Evolutionary conservation across 139 green algal genomes (phyloP).

Genomic region (Tetratostichococcus sp.): DNA sequence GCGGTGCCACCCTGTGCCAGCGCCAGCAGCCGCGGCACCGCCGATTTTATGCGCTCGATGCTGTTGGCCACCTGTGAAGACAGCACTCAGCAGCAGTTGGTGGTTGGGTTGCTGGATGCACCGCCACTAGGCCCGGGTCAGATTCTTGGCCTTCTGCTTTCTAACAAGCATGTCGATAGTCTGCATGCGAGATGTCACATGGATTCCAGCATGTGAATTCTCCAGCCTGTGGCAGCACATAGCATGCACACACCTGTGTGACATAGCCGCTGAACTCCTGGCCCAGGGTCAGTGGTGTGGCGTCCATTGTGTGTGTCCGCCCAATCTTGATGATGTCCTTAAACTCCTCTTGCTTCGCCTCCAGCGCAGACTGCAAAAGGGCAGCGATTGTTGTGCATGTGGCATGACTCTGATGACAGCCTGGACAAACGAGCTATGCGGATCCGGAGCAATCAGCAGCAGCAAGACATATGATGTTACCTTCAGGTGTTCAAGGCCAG

Average conservation of each 20-base stretch:
- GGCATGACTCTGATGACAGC: too few relatives aligned
- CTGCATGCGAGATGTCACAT: too few relatives aligned
- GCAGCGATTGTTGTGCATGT: not conserved
- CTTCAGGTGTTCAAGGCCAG: constrained; percentile 67
- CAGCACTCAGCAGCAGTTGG: too few relatives aligned
- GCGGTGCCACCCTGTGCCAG: constrained; percentile 92
- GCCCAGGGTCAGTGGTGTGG: constrained; percentile 89
- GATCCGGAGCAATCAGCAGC: too few relatives aligned
- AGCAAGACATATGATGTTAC: too few relatives aligned
- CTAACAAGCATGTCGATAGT: too few relatives aligned
- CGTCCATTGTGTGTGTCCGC: constrained; percentile 92
- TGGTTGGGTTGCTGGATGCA: too few relatives aligned
- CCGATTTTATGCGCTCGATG: constrained; percentile 60
- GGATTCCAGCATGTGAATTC: too few relatives aligned
- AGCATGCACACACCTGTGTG: constrained; percentile 51
- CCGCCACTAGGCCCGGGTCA: too few relatives aligned
- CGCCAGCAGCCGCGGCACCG: constrained; percentile 69
- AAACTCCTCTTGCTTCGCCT: constrained; percentile 74
- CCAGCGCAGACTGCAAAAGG: constrained; percentile 41
- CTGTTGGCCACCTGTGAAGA: constrained; percentile 71
- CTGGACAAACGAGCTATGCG: too few relatives aligned
- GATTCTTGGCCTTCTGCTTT: too few relatives aligned
- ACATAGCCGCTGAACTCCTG: constrained; percentile 94
- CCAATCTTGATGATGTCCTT: constrained; percentile 93
- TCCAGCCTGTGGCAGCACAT: not conserved